Evolutionary conservation across 1,284 basidiomycete genomes (phyloP).

Genomic region (Termitomyces sp.): DNA sequence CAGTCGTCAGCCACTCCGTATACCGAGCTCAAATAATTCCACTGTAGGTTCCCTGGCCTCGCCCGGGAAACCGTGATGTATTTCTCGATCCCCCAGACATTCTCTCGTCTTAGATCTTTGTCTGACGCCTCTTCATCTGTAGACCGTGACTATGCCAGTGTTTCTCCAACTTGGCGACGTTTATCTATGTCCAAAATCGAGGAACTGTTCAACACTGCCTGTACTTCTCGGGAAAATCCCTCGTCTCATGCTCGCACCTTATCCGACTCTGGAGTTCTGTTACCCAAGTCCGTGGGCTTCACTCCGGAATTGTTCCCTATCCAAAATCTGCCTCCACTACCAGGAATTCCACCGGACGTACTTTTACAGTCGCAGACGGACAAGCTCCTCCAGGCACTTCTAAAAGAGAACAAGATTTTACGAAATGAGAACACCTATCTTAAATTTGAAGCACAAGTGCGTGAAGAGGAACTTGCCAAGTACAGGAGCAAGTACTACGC

Average conservation of each 20-base stretch:
- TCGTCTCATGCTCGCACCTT: neutral
- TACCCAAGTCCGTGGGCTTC: neutral
- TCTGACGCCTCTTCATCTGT: conserved; percentile 7
- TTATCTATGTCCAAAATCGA: conserved; percentile 12
- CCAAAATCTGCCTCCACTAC: neutral
- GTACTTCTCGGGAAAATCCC: neutral
- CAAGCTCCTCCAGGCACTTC: conserved; percentile 20
- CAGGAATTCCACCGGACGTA: neutral
- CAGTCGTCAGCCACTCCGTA: neutral
- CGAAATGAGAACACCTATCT: conserved; percentile 16
- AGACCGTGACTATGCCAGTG: neutral
- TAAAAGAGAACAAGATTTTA: conserved; percentile 24
- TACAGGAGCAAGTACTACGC: conserved; percentile 24
- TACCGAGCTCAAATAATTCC: neutral
- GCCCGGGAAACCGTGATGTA: conserved; percentile 8
- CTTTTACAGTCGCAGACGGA: neutral
- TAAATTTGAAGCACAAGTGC: conserved; percentile 12
- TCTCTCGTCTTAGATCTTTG: conserved; percentile 18
- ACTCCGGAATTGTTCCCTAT: neutral
- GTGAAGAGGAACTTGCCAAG: conserved; percentile 21
- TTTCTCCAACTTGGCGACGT: conserved; percentile 2
- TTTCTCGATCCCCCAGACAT: conserved; percentile 16
- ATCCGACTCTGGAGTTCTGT: neutral
- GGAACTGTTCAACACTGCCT: neutral
- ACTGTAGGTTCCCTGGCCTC: neutral